Conservation (phyloP, 805 yeast species). For the Starmerella vitae region DNA sequence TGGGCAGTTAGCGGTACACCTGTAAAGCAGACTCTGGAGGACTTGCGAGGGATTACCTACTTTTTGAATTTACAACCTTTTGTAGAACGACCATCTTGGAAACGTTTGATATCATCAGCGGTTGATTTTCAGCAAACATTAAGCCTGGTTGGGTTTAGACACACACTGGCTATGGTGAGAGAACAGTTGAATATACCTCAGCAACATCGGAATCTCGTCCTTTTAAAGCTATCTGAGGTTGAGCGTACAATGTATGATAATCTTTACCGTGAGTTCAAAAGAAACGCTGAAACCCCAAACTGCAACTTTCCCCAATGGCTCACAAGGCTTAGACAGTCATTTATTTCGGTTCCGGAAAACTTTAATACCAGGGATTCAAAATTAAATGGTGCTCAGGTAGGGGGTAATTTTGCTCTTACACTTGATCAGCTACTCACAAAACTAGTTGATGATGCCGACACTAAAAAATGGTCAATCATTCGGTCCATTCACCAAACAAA, state of each 20-base stretch:
- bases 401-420: constrained; percentile 30
- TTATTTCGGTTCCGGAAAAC: constrained; percentile 41
- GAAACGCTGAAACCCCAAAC: constrained; percentile 38
- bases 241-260: constrained; percentile 75
- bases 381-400: not conserved
- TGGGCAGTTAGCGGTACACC: constrained; percentile 99
- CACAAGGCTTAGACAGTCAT: constrained; percentile 52
- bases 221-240: constrained; percentile 64
- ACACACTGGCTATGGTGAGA: constrained; percentile 71
- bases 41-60: constrained; percentile 55
- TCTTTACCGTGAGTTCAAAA: constrained; percentile 44
- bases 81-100: constrained; percentile 34
- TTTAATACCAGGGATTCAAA: not conserved
- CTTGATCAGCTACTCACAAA: constrained; percentile 55
- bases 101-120: constrained; percentile 25
- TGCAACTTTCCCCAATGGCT: constrained; percentile 42
- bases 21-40: constrained; percentile 49
- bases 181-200: constrained; percentile 66
- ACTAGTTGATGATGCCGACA: constrained; percentile 46
- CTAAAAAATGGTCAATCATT: constrained; percentile 24
- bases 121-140: constrained; percentile 42
- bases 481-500: constrained; percentile 24
- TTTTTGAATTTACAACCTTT: constrained; percentile 62
- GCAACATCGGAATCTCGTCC: constrained; percentile 55
- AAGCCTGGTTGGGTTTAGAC: constrained; percentile 48